Evolutionary conservation across 2,329 filamentous ascomycete genomes (phyloP), one percentile per base, ranked within the genome.

Genomic region (Colletotrichum simmondsii): DNA sequence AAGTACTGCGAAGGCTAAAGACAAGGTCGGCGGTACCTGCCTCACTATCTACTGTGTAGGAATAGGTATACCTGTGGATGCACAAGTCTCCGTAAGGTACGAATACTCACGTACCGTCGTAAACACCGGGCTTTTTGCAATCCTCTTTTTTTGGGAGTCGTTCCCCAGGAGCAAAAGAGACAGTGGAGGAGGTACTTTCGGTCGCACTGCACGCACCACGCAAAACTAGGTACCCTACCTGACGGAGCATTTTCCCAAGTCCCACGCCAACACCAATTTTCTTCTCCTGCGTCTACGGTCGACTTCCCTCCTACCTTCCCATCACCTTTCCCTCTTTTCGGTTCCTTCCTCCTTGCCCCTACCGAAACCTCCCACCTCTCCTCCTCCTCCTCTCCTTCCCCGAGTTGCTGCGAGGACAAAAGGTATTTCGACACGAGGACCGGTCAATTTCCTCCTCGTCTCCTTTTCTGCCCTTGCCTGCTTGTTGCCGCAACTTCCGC

Each of bases 261-360:
- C 70, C 71, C 61, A 73, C 68, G 57, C 71, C 71, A 67, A 71
- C 62, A 71, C 71, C 71, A 73, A 71, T 73, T 73, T 72, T 73
- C 67, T 73, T 73, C 71, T 72, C 68, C 71, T 63, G 60, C 14
- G 60, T 63, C 60, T 73, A 57, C 46, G 42, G 69, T 72, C 66
- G 60, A 72, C 70, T 78, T 76, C 79, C 79, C 76, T 78, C 76
- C 76, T 78, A 77, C 77, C 65, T 76, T 78, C 76, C 74, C 72
- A 76, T 74, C 75, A 76, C 78, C 75, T 72, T 76, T 76, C 72
- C 73, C 74, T 74, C 75, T 75, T 72, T 68, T 74, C 69, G 69
- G 62, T 58, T 63, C 71, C 52, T 57, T 70, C 63, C 66, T 74
- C 67, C 58, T 75, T 71, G 62, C 67, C 62, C 71, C 61, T 74